Base-by-base conservation (phyloP, 768 basidiomycete species). In the Phaeotremella skinneri region DNA sequence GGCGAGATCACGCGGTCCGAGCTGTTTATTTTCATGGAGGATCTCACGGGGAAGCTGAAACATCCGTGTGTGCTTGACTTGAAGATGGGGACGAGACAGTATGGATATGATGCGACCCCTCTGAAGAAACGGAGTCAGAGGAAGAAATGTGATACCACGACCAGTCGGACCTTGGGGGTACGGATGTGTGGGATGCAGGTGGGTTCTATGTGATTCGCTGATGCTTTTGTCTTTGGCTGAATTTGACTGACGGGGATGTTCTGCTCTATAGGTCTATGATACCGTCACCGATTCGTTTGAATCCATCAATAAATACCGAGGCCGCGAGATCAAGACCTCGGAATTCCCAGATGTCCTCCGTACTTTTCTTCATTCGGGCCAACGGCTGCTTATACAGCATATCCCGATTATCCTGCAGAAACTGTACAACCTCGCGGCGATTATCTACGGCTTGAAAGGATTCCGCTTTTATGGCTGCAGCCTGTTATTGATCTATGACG, bases 71-170 rank as follows among this genome's bases (percentile, higher is more conserved):
- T 99, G 41, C 84, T 98, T 70, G 96, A 99, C 78, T 81, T 99
- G 68, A 99, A 99, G 81, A 98, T 98, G 96, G 96, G 96, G n/a
- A 97, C 93, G 29, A 82, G 96, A 31, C 96, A 99, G 79, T 97
- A 98, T 78, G 96, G 96, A 20, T 89, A 94, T 80, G 91, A 96
- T 67, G 96, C 96, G 25, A 88, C 87, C 7, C 79, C 86, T 0
- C 81, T 85, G 52, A 99, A 99, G 81, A 97, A 96, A 84, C 92
- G 88, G 80, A 97, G 93, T 73, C 96, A 99, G 80, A 85, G 93
- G 55, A 96, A 96, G 79, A 99, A 99, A 79, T 98, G 96, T 74
- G 92, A 96, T 73, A 82, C 88, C 55, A 97, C 96, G 52, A 98
- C 96, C 21, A 97, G 92, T 76, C 81, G 90, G 65, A 83, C 85